phyloP scores from a whole-genome alignment of 164 flowering plant species.

The Vitis labrusca region DNA sequence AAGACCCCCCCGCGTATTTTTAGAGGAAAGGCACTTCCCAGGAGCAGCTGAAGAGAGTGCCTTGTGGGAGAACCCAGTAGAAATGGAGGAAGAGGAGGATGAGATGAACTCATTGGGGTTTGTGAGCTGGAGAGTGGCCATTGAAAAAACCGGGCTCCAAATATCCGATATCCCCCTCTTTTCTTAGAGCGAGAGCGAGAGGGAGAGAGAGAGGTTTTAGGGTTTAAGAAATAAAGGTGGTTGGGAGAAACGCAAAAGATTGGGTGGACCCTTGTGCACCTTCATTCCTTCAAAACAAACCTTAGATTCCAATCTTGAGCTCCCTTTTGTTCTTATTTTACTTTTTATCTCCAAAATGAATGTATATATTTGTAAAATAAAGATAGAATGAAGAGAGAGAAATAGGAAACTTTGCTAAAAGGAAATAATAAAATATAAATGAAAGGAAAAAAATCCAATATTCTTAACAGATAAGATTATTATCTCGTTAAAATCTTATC shows the following conservation, averaged over 20 bases:
- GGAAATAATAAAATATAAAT: no score
- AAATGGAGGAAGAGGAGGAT: conserved; percentile 28
- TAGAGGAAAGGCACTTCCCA: conserved; percentile 5
- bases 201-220: background rate
- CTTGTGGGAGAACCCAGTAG: conserved; percentile 17
- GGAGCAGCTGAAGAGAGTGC: conserved; percentile 5
- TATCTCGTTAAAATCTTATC: no score
- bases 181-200: background rate
- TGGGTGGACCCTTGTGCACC: background rate
- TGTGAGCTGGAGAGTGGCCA: conserved; percentile 43
- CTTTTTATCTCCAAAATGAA: no score
- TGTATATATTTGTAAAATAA: no score
- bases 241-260: background rate
- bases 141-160: conserved; percentile 4
- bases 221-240: conserved; percentile 4
- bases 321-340: no score
- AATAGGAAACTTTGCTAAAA: no score
- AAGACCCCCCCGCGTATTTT: conserved; percentile 4
- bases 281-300: no score
- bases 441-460: no score
- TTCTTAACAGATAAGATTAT: no score
- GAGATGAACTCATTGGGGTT: conserved; percentile 36
- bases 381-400: no score
- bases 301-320: no score
- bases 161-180: background rate